Conservation (phyloP, 345 rosid genomes). For the Boechera stricta region DNA sequence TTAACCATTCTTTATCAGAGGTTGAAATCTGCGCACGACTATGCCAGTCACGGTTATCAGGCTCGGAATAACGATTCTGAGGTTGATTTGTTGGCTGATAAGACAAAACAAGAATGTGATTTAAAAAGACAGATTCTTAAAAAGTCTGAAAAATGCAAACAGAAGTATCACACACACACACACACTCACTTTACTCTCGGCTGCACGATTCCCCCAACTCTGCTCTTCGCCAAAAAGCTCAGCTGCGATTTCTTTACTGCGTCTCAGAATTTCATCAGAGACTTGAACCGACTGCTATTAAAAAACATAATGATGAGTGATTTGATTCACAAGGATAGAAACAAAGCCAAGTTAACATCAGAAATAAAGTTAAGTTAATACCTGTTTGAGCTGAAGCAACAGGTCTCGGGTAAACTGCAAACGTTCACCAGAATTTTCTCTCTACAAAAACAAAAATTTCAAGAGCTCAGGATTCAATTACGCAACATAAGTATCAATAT, state of each 20-base stretch:
- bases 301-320: background rate
- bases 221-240: constrained; percentile 65
- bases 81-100: constrained; percentile 55
- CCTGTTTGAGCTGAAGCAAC: constrained; percentile 67
- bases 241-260: constrained; percentile 60
- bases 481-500: background rate
- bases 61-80: constrained; percentile 68
- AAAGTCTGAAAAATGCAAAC: background rate
- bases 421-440: constrained; percentile 52
- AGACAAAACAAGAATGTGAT: background rate
- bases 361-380: constrained; percentile 28
- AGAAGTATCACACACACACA: background rate
- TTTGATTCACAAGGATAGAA: background rate
- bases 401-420: constrained; percentile 59
- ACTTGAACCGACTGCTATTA: constrained; percentile 41
- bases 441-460: constrained; percentile 26
- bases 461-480: constrained; percentile 2
- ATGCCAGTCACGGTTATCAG: constrained; percentile 82
- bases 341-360: background rate
- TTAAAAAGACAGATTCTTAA: background rate
- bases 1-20: constrained; percentile 63
- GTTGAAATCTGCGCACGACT: constrained; percentile 47
- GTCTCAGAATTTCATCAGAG: constrained; percentile 59
- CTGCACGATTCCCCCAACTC: constrained; percentile 52
- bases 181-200: constrained; percentile 61